phyloP scores from a whole-genome alignment of 371 early-diverging fungal genomes.

The Amoeboaphelidium protococcarum region DNA sequence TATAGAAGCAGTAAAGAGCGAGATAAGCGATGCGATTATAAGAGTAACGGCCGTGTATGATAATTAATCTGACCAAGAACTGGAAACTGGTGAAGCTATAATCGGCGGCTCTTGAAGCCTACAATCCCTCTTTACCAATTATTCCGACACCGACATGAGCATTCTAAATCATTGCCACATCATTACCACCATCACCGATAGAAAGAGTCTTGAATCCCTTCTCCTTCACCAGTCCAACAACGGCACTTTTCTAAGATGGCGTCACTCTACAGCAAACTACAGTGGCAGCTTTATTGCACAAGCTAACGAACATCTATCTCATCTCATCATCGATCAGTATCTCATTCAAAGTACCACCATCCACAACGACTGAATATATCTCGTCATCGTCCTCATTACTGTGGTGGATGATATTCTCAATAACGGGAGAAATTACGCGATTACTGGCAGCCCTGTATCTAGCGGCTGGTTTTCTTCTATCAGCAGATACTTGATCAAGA shows the following conservation, averaged over 20 bases:
- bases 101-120: slow-evolving; percentile 16
- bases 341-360: background rate
- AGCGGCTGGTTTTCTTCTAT: background rate
- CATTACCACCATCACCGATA: slow-evolving; percentile 94
- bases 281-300: slow-evolving; percentile 6
- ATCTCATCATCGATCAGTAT: background rate
- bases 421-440: no score
- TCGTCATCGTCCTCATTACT: background rate
- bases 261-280: slow-evolving; percentile 26
- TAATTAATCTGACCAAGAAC: slow-evolving; percentile 2
- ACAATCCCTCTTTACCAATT: slow-evolving; percentile 18
- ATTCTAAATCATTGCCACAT: slow-evolving; percentile 80
- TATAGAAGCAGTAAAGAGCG: slow-evolving; percentile 1
- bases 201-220: slow-evolving; percentile 19
- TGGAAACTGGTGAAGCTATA: slow-evolving; percentile 13
- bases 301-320: background rate
- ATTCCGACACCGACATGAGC: slow-evolving; percentile 19
- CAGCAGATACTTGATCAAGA: background rate
- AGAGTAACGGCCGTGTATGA: slow-evolving; percentile 1
- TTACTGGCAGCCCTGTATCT: background rate
- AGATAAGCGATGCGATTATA: slow-evolving; percentile 2
- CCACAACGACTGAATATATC: background rate
- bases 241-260: slow-evolving; percentile 28
- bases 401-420: no score
- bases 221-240: slow-evolving; percentile 23